phyloP scores from a whole-genome alignment of 2,329 filamentous ascomycete species.

The Scytalidium lignicola region DNA sequence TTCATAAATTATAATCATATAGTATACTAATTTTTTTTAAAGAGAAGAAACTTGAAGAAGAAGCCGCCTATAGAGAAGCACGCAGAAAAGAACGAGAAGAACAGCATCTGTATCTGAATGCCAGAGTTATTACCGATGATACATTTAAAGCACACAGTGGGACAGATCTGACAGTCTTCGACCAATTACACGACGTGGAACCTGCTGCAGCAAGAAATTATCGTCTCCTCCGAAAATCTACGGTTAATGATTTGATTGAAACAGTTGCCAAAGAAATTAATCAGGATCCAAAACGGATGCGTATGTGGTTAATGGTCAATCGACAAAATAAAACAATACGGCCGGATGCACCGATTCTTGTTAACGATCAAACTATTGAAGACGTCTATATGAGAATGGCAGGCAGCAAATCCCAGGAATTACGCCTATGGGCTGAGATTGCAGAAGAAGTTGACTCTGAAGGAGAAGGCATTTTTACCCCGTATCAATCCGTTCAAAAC shows the following conservation, averaged over 20 bases:
- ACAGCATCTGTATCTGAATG: conserved; percentile 84
- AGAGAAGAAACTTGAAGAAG: conserved; percentile 75
- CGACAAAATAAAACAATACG: conserved; percentile 95
- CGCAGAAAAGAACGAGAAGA: conserved; percentile 86
- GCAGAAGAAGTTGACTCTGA: conserved; percentile 61
- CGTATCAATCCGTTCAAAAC: conserved; percentile 52
- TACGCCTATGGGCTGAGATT: conserved; percentile 84
- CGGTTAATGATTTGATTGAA: conserved; percentile 68
- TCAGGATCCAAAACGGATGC: conserved; percentile 63
- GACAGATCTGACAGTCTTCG: conserved; percentile 74
- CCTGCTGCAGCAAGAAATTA: conserved; percentile 67
- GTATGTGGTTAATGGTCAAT: conserved; percentile 97
- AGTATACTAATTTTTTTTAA: conserved; percentile 20
- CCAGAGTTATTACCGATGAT: conserved; percentile 75
- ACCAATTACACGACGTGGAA: conserved; percentile 50
- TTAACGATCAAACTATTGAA: conserved; percentile 70
- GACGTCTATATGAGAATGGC: conserved; percentile 63
- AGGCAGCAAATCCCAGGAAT: conserved; percentile 60
- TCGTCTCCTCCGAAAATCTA: conserved; percentile 69
- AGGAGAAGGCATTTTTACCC: conserved; percentile 68
- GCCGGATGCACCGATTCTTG: conserved; percentile 80
- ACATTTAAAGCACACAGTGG: conserved; percentile 78
- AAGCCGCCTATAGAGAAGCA: conserved; percentile 69
- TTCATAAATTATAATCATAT: not conserved
- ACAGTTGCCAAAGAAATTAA: conserved; percentile 66